A percentile compares a stretch with the other conserved stretches of the same genome.
Evolutionary conservation across 140 eudicot species (phyloP).

Genomic region (Oenanthe javanica): DNA sequence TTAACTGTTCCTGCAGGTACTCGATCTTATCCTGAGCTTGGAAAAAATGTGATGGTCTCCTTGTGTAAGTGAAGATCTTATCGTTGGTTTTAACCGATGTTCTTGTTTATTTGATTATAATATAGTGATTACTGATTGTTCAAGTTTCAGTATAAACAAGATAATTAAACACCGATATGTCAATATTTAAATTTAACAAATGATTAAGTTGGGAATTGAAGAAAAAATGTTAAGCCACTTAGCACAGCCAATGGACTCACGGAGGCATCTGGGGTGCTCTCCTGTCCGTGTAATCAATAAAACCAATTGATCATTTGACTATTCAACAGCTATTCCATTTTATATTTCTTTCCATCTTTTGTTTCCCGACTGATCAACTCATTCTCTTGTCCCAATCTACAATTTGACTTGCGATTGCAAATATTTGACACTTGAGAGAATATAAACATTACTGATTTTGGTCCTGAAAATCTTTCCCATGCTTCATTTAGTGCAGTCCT

Average conservation of each 20-base stretch:
- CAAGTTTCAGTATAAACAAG: too few species aligned
- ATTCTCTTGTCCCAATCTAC: neutral
- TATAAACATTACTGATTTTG: neutral
- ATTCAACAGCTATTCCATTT: neutral
- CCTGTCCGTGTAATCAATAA: neutral
- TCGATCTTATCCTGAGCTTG: neutral
- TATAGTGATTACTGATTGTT: neutral
- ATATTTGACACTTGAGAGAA: conserved; percentile 2
- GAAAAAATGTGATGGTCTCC: neutral
- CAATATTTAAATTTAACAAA: too few species aligned
- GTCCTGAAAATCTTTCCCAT: neutral
- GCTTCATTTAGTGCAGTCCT: neutral
- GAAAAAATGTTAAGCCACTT: neutral
- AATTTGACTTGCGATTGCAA: neutral
- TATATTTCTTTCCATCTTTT: neutral
- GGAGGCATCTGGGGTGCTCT: neutral
- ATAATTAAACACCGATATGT: too few species aligned
- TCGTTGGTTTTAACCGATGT: neutral
- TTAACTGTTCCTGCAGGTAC: neutral
- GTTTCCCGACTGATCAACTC: neutral
- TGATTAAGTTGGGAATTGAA: too few species aligned
- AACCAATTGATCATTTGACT: neutral
- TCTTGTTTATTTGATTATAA: too few species aligned
- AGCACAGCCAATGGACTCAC: neutral
- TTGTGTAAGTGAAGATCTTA: neutral